Percentiles rank a stretch among this genome's conserved stretches.
Conservation (phyloP, 2,329 filamentous ascomycete species). For the Parastagonospora nodorum region DNA sequence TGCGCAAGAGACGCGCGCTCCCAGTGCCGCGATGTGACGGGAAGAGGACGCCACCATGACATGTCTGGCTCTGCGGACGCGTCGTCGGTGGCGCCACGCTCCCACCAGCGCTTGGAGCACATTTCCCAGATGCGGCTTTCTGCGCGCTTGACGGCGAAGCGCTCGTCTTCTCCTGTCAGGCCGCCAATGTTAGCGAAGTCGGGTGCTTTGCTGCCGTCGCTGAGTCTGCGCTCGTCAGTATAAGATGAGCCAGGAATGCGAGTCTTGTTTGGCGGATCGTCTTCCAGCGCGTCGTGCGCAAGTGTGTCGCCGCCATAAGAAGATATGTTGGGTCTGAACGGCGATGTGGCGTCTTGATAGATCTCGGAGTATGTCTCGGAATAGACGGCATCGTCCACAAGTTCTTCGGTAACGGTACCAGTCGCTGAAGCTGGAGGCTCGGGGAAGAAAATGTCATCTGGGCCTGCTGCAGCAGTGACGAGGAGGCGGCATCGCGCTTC, state of each 20-base stretch:
- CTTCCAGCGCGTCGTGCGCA: constrained; percentile 54
- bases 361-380: constrained; percentile 73
- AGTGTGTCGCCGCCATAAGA: constrained; percentile 58
- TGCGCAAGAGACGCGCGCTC: constrained; percentile 48
- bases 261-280: constrained; percentile 54
- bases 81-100: constrained; percentile 64
- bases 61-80: background rate
- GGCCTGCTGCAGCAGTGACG: constrained; percentile 68
- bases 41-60: constrained; percentile 73
- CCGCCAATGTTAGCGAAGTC: constrained; percentile 71
- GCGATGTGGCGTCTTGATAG: constrained; percentile 76
- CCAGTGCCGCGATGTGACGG: constrained; percentile 69
- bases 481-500: constrained; percentile 80
- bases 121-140: constrained; percentile 82
- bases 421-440: constrained; percentile 16
- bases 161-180: constrained; percentile 80
- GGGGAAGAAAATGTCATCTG: constrained; percentile 80
- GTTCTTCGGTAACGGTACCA: constrained; percentile 5
- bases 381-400: constrained; percentile 59
- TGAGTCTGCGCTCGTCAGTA: constrained; percentile 33
- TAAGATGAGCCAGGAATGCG: constrained; percentile 29
- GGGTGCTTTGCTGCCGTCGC: constrained; percentile 27
- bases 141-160: constrained; percentile 80
- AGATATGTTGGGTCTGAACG: constrained; percentile 79
- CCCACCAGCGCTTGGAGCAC: constrained; percentile 75